A percentile compares a stretch with the other conserved stretches of the same genome.
Evolutionary conservation across 1,139 yeast species (phyloP).

Genomic region (Magnusiomyces paraingens): DNA sequence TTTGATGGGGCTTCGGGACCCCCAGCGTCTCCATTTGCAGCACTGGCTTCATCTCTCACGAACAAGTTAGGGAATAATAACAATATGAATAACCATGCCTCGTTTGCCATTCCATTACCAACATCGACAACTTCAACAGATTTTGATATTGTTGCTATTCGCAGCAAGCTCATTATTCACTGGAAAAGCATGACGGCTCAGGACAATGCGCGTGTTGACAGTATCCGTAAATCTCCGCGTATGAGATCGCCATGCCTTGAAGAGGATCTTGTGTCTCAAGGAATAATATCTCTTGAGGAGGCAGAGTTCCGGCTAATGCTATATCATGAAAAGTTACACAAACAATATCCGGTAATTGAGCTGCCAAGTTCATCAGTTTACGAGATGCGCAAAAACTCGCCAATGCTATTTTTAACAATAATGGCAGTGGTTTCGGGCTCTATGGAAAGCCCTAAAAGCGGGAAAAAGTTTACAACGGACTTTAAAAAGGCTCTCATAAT

Average conservation of each 20-base stretch:
- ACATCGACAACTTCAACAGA: conserved; percentile 16
- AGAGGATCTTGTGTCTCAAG: conserved; percentile 30
- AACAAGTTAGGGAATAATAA: too few species aligned
- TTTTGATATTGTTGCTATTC: conserved; percentile 22
- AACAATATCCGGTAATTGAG: conserved; percentile 48
- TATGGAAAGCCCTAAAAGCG: not conserved
- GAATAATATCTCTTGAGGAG: conserved; percentile 30
- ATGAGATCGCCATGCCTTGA: conserved; percentile 24
- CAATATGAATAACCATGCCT: not conserved
- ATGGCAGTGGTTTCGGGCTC: conserved; percentile 51
- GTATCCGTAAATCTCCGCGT: conserved; percentile 19
- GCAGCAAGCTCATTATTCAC: conserved; percentile 28
- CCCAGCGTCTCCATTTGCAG: too few species aligned
- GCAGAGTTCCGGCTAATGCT: conserved; percentile 28
- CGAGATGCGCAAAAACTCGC: conserved; percentile 45
- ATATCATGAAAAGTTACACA: conserved; percentile 27
- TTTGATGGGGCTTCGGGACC: too few species aligned
- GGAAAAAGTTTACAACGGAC: conserved; percentile 2
- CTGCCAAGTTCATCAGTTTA: conserved; percentile 41
- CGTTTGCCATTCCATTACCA: not conserved
- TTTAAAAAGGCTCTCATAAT: conserved; percentile 5
- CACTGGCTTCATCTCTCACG: too few species aligned
- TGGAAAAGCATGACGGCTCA: conserved; percentile 30
- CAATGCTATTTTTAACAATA: conserved; percentile 56
- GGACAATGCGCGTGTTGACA: conserved; percentile 24